Conservation (phyloP, 2,329 filamentous ascomycete genomes). For the Aspergillus bombycis region DNA sequence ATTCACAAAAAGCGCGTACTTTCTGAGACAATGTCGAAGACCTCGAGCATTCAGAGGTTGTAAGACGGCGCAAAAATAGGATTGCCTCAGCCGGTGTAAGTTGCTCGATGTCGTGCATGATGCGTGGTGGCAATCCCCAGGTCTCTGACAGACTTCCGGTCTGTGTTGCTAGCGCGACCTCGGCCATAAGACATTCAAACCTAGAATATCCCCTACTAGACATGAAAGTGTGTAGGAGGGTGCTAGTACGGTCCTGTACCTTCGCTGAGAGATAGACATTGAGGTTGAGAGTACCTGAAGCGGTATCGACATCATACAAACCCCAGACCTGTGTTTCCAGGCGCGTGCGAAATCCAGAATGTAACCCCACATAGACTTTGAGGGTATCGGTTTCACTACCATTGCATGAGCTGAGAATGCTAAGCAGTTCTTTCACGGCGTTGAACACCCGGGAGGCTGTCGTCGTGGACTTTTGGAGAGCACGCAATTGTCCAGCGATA, state of each 20-base stretch:
- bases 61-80: constrained; percentile 44
- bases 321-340: constrained; percentile 45
- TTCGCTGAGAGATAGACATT: constrained; percentile 50
- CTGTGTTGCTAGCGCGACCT: constrained; percentile 33
- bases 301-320: constrained; percentile 40
- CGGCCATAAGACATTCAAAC: constrained; percentile 33
- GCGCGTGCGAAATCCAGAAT: constrained; percentile 46
- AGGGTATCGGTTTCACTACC: constrained; percentile 26
- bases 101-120: constrained; percentile 38
- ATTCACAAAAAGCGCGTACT: constrained; percentile 37
- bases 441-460: constrained; percentile 19
- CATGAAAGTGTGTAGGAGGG: constrained; percentile 50
- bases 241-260: constrained; percentile 45
- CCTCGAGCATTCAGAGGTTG: constrained; percentile 31
- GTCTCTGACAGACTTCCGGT: constrained; percentile 17
- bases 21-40: constrained; percentile 27
- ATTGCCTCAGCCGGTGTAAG: constrained; percentile 39
- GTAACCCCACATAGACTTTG: constrained; percentile 40
- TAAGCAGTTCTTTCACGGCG: constrained; percentile 34
- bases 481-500: constrained; percentile 23
- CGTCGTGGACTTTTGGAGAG: constrained; percentile 12
- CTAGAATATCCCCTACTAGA: constrained; percentile 34
- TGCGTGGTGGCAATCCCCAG: constrained; percentile 29
- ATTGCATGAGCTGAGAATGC: constrained; percentile 21
- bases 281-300: constrained; percentile 38